These are phyloP conservation scores for Maudiozyma bulderi DNA, from an alignment of 805 yeast genomes.

Conservation along the genomic window DNA sequence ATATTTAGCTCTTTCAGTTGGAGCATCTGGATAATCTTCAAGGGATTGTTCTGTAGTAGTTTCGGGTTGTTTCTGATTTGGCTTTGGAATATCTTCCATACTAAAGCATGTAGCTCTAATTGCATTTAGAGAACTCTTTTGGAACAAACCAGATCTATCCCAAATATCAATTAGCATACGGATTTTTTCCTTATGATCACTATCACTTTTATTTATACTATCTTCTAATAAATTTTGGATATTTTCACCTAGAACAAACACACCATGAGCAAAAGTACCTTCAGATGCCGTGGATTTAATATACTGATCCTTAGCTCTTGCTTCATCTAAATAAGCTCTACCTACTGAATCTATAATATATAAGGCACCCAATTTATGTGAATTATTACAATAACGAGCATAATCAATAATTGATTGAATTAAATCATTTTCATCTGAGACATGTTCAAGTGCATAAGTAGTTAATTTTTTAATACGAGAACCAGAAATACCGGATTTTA, in stretches of 20 bases:
- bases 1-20: constrained; percentile 17
- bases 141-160: constrained; percentile 78
- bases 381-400: constrained; percentile 60
- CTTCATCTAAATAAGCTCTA: constrained; percentile 72
- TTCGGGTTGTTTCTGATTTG: constrained; percentile 29
- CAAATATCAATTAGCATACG: constrained; percentile 84
- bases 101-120: constrained; percentile 51
- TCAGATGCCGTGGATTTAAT: constrained; percentile 44
- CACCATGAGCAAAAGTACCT: constrained; percentile 70
- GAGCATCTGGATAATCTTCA: constrained; percentile 47
- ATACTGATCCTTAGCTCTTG: constrained; percentile 44
- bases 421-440: constrained; percentile 30
- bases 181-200: constrained; percentile 61
- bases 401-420: constrained; percentile 28
- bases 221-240: constrained; percentile 57
- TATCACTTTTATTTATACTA: constrained; percentile 45
- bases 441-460: constrained; percentile 64
- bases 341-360: constrained; percentile 90
- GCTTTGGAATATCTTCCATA: constrained; percentile 16
- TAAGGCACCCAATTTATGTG: constrained; percentile 84
- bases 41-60: constrained; percentile 33
- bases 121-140: constrained; percentile 41
- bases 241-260: constrained; percentile 51
- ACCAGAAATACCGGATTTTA: constrained; percentile 89
- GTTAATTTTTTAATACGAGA: constrained; percentile 84